Percentiles rank a stretch among this genome's conserved stretches.
Evolutionary conservation across 1,284 basidiomycete species (phyloP).

Genomic region (Puccinia sorghi): DNA sequence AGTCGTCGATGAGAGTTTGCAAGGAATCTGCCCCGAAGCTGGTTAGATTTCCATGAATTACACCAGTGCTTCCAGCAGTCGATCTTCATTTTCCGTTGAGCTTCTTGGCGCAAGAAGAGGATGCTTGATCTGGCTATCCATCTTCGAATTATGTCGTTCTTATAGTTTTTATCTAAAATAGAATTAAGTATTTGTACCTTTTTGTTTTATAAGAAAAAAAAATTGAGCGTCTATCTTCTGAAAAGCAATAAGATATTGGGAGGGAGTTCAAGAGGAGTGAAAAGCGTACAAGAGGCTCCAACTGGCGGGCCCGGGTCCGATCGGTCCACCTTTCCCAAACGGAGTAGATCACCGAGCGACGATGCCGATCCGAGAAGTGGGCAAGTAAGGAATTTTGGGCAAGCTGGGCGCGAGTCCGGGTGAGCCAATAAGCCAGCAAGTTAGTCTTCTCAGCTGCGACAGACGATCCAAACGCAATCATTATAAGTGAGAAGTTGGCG

Average conservation of each 20-base stretch:
- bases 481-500: neutral
- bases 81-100: neutral
- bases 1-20: neutral
- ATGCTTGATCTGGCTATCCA: conserved; percentile 15
- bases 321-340: conserved; percentile 12
- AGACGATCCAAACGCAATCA: neutral
- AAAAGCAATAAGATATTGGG: neutral
- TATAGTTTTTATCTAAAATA: neutral
- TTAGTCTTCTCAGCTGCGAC: neutral
- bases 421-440: neutral
- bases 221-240: too few species aligned
- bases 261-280: neutral
- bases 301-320: neutral
- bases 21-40: neutral
- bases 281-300: neutral
- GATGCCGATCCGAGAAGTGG: neutral
- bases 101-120: neutral
- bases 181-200: conserved; percentile 5
- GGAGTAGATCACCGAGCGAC: neutral
- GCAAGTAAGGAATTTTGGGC: neutral
- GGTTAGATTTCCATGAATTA: neutral
- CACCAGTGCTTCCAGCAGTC: conserved; percentile 1
- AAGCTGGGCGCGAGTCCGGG: neutral
- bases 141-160: neutral
- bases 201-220: neutral